Evolutionary conservation across 2,329 filamentous ascomycete genomes (phyloP).

Genomic region (Trichoderma gracile): DNA sequence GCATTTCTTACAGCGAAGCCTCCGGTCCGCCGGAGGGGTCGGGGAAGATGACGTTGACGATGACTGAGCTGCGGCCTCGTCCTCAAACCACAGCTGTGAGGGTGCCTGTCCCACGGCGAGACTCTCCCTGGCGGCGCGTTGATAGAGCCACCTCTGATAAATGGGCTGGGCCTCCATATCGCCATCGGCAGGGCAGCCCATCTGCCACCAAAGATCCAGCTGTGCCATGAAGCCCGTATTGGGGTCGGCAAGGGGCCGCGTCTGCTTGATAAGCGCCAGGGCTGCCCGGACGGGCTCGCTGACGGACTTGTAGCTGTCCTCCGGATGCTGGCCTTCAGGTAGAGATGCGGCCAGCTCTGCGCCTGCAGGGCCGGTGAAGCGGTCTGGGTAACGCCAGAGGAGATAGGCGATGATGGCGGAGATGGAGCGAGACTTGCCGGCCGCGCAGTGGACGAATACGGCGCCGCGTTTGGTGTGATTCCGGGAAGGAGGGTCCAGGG

Average conservation of each 20-base stretch:
- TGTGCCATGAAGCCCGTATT: slow-evolving; percentile 92
- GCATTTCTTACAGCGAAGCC: slow-evolving; percentile 86
- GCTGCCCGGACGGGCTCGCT: slow-evolving; percentile 58
- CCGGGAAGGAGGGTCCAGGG: not conserved
- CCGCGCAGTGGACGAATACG: slow-evolving; percentile 73
- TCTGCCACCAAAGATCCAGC: slow-evolving; percentile 80
- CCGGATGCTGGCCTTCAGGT: not conserved
- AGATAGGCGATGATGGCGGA: slow-evolving; percentile 83
- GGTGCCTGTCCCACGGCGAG: slow-evolving; percentile 77
- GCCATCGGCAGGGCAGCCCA: slow-evolving; percentile 70
- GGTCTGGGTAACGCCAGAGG: slow-evolving; percentile 64
- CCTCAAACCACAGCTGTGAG: slow-evolving; percentile 79
- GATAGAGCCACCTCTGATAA: slow-evolving; percentile 73
- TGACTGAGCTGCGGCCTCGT: slow-evolving; percentile 49
- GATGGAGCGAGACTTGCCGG: slow-evolving; percentile 93
- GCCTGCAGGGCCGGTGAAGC: slow-evolving; percentile 44
- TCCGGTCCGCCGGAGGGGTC: slow-evolving; percentile 29
- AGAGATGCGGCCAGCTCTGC: slow-evolving; percentile 18
- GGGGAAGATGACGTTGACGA: not conserved
- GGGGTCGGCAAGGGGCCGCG: slow-evolving; percentile 78
- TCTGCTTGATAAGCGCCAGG: slow-evolving; percentile 66
- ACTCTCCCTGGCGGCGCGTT: slow-evolving; percentile 55
- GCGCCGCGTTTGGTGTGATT: slow-evolving; percentile 38
- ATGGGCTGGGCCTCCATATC: slow-evolving; percentile 65
- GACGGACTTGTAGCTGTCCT: slow-evolving; percentile 39